Conservation (phyloP, 192 early-diverging fungal genomes). For the Bifiguratus adelaidae region DNA sequence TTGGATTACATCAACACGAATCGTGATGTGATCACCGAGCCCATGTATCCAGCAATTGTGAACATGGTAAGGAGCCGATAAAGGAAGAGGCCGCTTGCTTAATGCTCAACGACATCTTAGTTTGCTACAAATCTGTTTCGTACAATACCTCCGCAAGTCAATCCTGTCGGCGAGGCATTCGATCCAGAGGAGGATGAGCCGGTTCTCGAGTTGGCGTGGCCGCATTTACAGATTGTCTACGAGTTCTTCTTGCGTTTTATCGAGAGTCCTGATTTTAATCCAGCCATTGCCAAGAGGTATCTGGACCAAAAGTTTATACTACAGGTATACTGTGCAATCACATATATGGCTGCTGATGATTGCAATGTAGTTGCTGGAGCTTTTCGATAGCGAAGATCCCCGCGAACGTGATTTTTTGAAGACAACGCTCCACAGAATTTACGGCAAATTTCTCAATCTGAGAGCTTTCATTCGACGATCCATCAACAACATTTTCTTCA, state of each 20-base stretch:
- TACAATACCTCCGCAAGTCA: constrained; percentile 92
- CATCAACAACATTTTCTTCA: constrained; percentile 98
- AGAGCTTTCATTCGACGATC: constrained; percentile 94
- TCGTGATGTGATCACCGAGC: constrained; percentile 79
- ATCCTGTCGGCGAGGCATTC: constrained; percentile 90
- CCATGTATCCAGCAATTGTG: constrained; percentile 87
- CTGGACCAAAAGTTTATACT: constrained; percentile 94
- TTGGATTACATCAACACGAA: constrained; percentile 89
- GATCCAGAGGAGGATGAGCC: constrained; percentile 99
- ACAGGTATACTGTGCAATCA: constrained; percentile 38
- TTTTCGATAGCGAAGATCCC: constrained; percentile 99
- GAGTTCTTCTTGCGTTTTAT: constrained; percentile 98
- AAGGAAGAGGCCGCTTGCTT: too few relatives aligned
- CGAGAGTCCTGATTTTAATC: constrained; percentile 97
- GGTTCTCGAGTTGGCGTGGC: constrained; percentile 93
- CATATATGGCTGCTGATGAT: not conserved
- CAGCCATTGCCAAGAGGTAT: constrained; percentile 90
- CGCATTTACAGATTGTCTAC: constrained; percentile 96
- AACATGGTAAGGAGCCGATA: constrained; percentile 63
- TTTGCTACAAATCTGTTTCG: constrained; percentile 93
- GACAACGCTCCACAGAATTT: constrained; percentile 95
- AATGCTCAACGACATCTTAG: constrained; percentile 22
- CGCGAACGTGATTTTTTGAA: constrained; percentile 98
- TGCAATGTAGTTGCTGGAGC: constrained; percentile 67
- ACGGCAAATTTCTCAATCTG: constrained; percentile 96